These are phyloP conservation scores for Fusarium devonianum DNA, from an alignment of 2,329 filamentous ascomycete species.

Conservation along the genomic window DNA sequence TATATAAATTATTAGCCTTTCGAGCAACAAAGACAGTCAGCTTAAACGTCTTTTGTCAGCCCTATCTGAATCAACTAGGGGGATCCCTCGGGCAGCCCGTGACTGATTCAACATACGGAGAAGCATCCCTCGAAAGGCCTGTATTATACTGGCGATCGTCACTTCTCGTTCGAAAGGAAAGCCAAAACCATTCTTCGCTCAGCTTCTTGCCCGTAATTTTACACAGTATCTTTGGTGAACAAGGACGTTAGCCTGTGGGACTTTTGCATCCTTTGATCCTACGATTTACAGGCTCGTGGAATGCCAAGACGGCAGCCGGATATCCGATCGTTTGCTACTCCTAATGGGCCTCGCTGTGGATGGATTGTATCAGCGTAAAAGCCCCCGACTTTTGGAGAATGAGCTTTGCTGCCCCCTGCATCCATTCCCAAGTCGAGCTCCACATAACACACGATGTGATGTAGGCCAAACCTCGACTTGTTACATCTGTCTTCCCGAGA, in stretches of 20 bases:
- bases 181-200: neutral
- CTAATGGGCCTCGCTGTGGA: no score
- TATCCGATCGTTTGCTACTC: neutral
- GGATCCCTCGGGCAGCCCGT: no score
- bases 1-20: neutral
- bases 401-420: no score
- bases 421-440: neutral
- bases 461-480: neutral
- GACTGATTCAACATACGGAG: no score
- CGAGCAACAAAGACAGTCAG: neutral
- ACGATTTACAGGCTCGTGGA: neutral
- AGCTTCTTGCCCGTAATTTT: no score
- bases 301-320: neutral
- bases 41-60: neutral
- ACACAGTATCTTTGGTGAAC: neutral
- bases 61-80: neutral
- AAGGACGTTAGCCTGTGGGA: neutral
- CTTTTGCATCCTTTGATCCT: neutral
- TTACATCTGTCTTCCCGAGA: neutral
- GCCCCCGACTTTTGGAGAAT: no score
- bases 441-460: neutral
- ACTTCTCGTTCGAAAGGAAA: no score
- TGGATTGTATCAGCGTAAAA: no score
- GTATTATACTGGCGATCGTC: no score
- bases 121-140: no score